Evolutionary conservation across 345 rosid species (phyloP).

Genomic region (Microthlaspi erraticum): DNA sequence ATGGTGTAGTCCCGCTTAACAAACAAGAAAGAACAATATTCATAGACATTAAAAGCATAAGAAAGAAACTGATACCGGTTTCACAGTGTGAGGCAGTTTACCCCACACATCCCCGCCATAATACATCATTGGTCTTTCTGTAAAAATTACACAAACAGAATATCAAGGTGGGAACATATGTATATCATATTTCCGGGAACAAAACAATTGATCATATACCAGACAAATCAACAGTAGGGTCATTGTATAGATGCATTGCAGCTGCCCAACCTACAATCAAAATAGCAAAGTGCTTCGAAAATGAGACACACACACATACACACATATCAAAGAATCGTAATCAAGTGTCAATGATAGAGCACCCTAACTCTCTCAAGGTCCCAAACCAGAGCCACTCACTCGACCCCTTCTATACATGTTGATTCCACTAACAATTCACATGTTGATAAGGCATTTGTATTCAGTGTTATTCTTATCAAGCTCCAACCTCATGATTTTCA

Average conservation of each 20-base stretch:
- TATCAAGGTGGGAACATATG: neutral
- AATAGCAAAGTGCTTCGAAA: neutral
- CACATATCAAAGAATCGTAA: neutral
- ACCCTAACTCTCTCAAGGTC: neutral
- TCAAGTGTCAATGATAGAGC: neutral
- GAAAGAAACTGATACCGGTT: neutral
- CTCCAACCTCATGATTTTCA: too few relatives aligned
- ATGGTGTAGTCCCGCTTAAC: neutral
- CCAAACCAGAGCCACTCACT: constrained; percentile 1
- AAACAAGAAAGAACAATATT: neutral
- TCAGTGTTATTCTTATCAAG: neutral
- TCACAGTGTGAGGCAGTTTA: constrained; percentile 28
- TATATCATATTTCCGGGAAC: neutral
- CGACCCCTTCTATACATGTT: neutral
- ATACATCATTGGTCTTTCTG: constrained; percentile 35
- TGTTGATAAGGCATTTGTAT: neutral
- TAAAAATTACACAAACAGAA: neutral
- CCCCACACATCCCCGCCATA: constrained; percentile 36
- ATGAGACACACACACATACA: neutral
- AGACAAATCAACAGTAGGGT: constrained; percentile 59
- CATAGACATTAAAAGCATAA: neutral
- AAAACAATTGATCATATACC: constrained; percentile 44
- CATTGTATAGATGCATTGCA: constrained; percentile 57
- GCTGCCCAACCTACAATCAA: constrained; percentile 70
- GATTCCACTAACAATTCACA: constrained; percentile 1